Base-by-base conservation (phyloP, 164 flowering plant species). In the Vitis labrusca region DNA sequence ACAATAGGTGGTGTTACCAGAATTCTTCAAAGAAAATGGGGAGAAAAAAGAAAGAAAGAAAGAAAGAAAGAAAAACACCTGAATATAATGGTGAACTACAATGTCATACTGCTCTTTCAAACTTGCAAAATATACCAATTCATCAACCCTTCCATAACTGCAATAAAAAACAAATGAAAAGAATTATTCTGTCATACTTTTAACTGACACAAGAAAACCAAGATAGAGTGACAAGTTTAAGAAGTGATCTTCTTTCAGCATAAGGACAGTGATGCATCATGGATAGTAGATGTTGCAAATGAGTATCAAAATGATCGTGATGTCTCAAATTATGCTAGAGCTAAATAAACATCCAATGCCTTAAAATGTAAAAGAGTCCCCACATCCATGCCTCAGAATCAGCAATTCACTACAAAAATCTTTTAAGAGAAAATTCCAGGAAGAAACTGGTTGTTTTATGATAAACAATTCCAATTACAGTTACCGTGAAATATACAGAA, bases 131-230 rank as follows among this genome's bases (percentile, higher is more conserved):
- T 84, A 96, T 19, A 96, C 98, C 84, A 96, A 82, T 63, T 96
- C 99, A 71, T 96, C 97, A 65, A 91, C 97, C 73, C 98, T 81
- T 58, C 99, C 99, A 81, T 96, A 91, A 76, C 98, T 96, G 97
- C 85, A 88, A 68, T 9, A 74, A 54, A 54, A 55, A 54, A 15
- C 52, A 68, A 17, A 58, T 29, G 60, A 44, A 32, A 47, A 32
- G 2, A 44, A 64, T 23, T 23, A 12, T 8, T 12, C 14, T 53
- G 29, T 1, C 27, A 15, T 62, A 16, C 16, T 58, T 50, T 63
- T 10, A 44, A 8, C n/a, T 44, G 44, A 17, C 32, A 23, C 13
- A 37, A 30, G 56, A 68, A 49, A 63, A 37, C 4, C 50, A 63
- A 44, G 27, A 49, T 16, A 57, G 59, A 57, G 29, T 37, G 8